Percentiles rank a stretch among this genome's conserved stretches.
Conservation (phyloP, 495 filamentous ascomycete species). For the Parathielavia hyrcaniae region DNA sequence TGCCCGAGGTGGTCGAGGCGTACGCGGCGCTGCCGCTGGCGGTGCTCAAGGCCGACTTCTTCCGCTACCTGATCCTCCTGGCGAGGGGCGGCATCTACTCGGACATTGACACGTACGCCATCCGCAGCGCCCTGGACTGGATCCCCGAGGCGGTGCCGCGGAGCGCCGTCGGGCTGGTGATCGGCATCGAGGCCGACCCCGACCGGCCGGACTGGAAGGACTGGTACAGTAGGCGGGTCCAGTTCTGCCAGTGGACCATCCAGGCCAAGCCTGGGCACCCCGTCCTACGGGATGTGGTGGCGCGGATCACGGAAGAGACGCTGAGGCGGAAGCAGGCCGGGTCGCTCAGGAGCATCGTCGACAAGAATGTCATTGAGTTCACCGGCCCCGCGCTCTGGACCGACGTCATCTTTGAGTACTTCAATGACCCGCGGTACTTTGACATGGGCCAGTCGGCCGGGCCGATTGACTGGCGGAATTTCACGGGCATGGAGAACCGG, state of each 20-base stretch:
- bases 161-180: constrained; percentile 70
- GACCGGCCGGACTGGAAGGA: constrained; percentile 87
- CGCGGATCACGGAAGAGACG: constrained; percentile 75
- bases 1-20: constrained; percentile 90
- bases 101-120: constrained; percentile 87
- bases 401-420: constrained; percentile 81
- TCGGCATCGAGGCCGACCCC: constrained; percentile 95
- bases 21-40: constrained; percentile 78
- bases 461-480: constrained; percentile 79
- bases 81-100: constrained; percentile 93
- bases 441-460: constrained; percentile 63
- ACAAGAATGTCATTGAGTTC: constrained; percentile 88
- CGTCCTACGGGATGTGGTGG: constrained; percentile 78
- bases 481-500: constrained; percentile 72
- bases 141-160: constrained; percentile 71
- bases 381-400: constrained; percentile 96
- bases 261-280: constrained; percentile 93
- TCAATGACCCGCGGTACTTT: constrained; percentile 89
- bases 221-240: constrained; percentile 93
- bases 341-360: constrained; percentile 54
- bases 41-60: constrained; percentile 95
- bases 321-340: constrained; percentile 67
- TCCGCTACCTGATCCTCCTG: constrained; percentile 90
- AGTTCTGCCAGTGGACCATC: constrained; percentile 99
- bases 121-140: constrained; percentile 82